A percentile compares a stretch with the other conserved stretches of the same genome.
Conservation (phyloP, 1,284 basidiomycete species). For the Puccinia coronata region DNA sequence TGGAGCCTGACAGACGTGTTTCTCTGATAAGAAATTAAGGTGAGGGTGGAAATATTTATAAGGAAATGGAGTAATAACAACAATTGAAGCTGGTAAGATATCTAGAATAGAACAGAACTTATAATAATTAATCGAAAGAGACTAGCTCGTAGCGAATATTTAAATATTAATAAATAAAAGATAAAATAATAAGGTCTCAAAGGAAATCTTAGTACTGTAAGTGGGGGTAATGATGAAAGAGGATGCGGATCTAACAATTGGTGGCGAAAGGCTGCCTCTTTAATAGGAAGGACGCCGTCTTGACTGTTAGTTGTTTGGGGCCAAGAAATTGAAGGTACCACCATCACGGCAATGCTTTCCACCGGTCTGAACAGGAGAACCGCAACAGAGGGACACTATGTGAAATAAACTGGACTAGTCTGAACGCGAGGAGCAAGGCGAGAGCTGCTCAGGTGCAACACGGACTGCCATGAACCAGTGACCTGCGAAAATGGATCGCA, state of each 20-base stretch:
- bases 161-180: not conserved
- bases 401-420: not conserved
- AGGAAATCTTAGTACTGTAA: not conserved
- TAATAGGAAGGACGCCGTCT: not conserved
- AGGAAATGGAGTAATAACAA: not conserved
- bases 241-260: not conserved
- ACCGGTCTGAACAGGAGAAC: no score
- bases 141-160: slow-evolving; percentile 11
- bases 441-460: not conserved
- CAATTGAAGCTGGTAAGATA: not conserved
- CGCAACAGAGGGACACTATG: not conserved
- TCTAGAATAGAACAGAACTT: not conserved
- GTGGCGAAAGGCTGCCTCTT: not conserved
- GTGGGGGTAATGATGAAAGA: not conserved
- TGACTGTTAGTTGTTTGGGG: no score
- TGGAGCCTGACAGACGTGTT: not conserved
- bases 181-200: not conserved
- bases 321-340: no score
- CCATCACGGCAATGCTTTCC: no score
- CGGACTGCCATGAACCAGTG: not conserved
- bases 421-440: not conserved
- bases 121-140: slow-evolving; percentile 1
- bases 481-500: not conserved
- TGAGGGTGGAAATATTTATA: not conserved
- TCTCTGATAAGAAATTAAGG: not conserved